Evolutionary conservation across 2,329 filamentous ascomycete genomes (phyloP).

Genomic region (Epichloe typhina): DNA sequence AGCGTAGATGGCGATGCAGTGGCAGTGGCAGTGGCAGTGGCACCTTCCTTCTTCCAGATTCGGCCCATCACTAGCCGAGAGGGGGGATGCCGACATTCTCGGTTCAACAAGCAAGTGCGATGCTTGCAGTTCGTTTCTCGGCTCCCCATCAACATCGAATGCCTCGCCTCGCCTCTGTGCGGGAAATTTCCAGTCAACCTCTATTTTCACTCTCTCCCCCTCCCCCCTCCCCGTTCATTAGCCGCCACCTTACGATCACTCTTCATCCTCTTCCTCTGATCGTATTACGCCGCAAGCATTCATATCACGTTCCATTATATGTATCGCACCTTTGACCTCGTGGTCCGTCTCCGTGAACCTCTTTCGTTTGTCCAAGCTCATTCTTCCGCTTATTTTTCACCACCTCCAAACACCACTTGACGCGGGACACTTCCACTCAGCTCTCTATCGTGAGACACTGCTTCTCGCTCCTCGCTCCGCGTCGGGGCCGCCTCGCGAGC

Average conservation of each 20-base stretch:
- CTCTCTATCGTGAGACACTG: background rate
- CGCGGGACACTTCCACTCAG: background rate
- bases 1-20: no score
- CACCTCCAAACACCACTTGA: background rate
- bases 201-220: background rate
- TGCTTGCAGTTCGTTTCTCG: background rate
- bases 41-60: no score
- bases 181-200: background rate
- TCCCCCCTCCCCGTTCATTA: background rate
- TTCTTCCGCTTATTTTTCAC: background rate
- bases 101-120: background rate
- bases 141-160: background rate
- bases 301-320: background rate
- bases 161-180: no score
- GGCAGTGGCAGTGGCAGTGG: no score
- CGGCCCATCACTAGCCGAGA: no score
- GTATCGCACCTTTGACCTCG: background rate
- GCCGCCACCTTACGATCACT: background rate
- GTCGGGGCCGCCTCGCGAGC: background rate
- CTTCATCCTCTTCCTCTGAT: background rate
- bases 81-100: no score
- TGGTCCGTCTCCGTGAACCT: background rate
- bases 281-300: background rate
- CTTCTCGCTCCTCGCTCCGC: background rate
- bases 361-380: background rate